Base-by-base conservation (phyloP, 345 rosid species). In the Aquilaria sinensis region DNA sequence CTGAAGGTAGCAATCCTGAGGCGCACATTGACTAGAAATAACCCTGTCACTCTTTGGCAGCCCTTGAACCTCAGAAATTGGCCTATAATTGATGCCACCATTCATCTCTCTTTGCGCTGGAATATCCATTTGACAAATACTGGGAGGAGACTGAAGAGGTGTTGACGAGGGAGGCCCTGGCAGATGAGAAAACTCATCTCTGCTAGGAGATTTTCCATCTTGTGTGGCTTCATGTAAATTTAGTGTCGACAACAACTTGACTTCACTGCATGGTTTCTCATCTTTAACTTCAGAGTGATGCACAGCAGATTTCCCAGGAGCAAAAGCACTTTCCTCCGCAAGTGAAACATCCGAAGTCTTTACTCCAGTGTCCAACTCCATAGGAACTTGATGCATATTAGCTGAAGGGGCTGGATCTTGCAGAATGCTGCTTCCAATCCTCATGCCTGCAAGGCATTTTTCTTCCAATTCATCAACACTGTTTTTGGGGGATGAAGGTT, bases 1-100 rank as follows among this genome's bases (percentile, higher is more conserved):
- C 61, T 49, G 77, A 64, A 84, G 85, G 66, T 70, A 67, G 74
- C 76, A 73, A 68, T 77, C 83, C 51, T 71, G 80, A 37, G 69
- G 54, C 45, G 60, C 56, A 68, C 46, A 60, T 48, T 58, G 74
- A 46, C 63, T 41, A 45, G 67, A 12, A 2, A 63, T 9, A 70
- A 57, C 70, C 60, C 73, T 61, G 29, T 71, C 82, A 1, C 68
- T 56, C 55, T 74, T 72, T 11, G 59, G 49, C 56, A 53, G 50
- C 46, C 72, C 67, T 74, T 74, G 70, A 72, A 67, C 68, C 67
- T 81, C 73, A 63, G 81, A 73, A 30, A 73, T 58, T 65, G 62
- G 74, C 64, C 72, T 64, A 58, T 74, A 47, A 64, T 75, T 66
- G 47, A 70, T 56, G 70, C 75, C 73, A 64, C 82, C 82, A 66